These are phyloP conservation scores for Polytrichum commune DNA, from an alignment of 225 moss, liverwort and hornwort genomes.

Conservation along the genomic window DNA sequence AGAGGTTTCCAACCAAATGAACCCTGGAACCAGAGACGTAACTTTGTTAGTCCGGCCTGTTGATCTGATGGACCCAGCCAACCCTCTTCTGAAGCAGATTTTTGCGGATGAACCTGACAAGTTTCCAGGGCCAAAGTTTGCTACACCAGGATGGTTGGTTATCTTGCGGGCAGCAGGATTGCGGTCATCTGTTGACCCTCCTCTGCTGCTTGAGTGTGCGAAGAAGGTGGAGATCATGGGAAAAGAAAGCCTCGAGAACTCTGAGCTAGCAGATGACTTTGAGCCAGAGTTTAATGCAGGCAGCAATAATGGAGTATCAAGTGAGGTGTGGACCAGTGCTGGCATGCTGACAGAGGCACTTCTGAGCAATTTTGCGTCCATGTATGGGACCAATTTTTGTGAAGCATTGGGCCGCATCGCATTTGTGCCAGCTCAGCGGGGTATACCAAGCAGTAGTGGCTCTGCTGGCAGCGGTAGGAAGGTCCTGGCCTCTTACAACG, in stretches of 20 bases:
- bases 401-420: slow-evolving; percentile 69
- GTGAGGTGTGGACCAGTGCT: slow-evolving; percentile 62
- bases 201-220: slow-evolving; percentile 73
- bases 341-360: slow-evolving; percentile 79
- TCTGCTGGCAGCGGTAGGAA: slow-evolving; percentile 51
- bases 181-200: slow-evolving; percentile 65
- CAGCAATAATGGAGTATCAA: slow-evolving; percentile 45
- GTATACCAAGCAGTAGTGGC: slow-evolving; percentile 68
- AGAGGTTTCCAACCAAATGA: slow-evolving; percentile 22
- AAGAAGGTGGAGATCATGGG: slow-evolving; percentile 74
- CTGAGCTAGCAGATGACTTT: slow-evolving; percentile 51
- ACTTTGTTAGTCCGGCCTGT: slow-evolving; percentile 45
- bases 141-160: slow-evolving; percentile 64
- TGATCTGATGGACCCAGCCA: slow-evolving; percentile 78
- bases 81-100: slow-evolving; percentile 61
- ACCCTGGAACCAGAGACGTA: slow-evolving; percentile 19
- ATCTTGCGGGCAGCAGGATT: slow-evolving; percentile 74
- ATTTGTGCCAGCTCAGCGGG: slow-evolving; percentile 76
- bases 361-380: slow-evolving; percentile 69
- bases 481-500: slow-evolving; percentile 70
- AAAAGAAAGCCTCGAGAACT: slow-evolving; percentile 39
- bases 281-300: slow-evolving; percentile 38
- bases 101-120: slow-evolving; percentile 66
- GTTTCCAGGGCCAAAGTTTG: slow-evolving; percentile 78
- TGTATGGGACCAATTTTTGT: slow-evolving; percentile 72